A percentile compares a stretch with the other conserved stretches of the same genome.
Evolutionary conservation across 768 basidiomycete species (phyloP).

Genomic region (Porpolomopsis calyptriformis): DNA sequence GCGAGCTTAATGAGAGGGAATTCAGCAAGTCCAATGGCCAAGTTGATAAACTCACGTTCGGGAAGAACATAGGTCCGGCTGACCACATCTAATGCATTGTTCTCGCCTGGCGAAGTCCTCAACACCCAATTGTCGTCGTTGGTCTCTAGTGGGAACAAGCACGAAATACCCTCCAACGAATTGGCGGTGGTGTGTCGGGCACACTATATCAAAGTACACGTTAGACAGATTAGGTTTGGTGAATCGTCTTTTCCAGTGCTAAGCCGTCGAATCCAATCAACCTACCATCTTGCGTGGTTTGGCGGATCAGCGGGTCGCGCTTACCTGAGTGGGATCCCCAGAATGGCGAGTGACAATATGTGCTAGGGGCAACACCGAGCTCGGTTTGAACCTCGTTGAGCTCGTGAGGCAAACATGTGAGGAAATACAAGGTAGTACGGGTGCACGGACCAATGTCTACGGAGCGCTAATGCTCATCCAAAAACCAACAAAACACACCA

Average conservation of each 20-base stretch:
- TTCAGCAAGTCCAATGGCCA: conserved; percentile 1
- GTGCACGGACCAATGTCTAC: too few species aligned
- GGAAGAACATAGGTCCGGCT: conserved; percentile 6
- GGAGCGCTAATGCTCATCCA: too few species aligned
- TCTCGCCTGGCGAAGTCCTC: conserved; percentile 6
- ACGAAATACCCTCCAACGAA: conserved; percentile 7
- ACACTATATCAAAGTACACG: conserved; percentile 7
- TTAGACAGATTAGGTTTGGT: conserved; percentile 5
- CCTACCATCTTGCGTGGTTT: conserved; percentile 3
- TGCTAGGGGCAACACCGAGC: too few species aligned
- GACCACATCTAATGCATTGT: conserved; percentile 5
- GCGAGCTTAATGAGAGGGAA: conserved; percentile 5
- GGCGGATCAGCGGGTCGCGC: background rate
- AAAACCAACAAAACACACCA: too few species aligned
- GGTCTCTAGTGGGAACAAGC: conserved; percentile 7
- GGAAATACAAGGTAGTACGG: too few species aligned
- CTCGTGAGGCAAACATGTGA: too few species aligned
- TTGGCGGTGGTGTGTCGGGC: conserved; percentile 9
- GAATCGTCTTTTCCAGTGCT: conserved; percentile 6
- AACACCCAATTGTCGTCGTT: conserved; percentile 5
- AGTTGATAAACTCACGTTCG: conserved; percentile 4
- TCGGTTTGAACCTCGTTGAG: too few species aligned
- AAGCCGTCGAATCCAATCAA: conserved; percentile 6
- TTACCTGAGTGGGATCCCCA: conserved; percentile 7
- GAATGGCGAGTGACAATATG: conserved; percentile 5